Evolutionary conservation across 2,329 filamentous ascomycete genomes (phyloP).

Genomic region (Fusarium anthophilum): DNA sequence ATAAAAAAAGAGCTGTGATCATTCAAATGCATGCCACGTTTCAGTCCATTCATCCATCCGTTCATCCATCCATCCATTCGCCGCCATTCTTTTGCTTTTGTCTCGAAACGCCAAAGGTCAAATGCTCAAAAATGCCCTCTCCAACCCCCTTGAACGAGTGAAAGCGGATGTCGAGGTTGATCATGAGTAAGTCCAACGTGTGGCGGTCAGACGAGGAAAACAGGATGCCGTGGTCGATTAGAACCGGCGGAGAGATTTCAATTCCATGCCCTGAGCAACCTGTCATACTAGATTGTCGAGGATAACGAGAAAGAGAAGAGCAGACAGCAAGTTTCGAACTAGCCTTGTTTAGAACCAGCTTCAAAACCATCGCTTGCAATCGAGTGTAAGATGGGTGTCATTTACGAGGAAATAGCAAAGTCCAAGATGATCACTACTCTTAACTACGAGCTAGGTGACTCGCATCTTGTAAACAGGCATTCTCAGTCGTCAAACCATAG

Average conservation of each 20-base stretch:
- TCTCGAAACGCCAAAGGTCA: slow-evolving; percentile 45
- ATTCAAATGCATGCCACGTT: slow-evolving; percentile 47
- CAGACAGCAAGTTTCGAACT: slow-evolving; percentile 1
- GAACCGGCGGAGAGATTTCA: slow-evolving; percentile 26
- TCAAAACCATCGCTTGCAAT: slow-evolving; percentile 6
- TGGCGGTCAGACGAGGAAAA: slow-evolving; percentile 40
- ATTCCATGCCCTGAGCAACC: slow-evolving; percentile 20
- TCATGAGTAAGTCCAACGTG: slow-evolving; percentile 41
- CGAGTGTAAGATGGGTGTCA: slow-evolving; percentile 35
- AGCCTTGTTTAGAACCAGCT: not conserved
- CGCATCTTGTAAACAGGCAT: slow-evolving; percentile 44
- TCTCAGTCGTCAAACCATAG: slow-evolving; percentile 49
- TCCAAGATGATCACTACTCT: slow-evolving; percentile 32
- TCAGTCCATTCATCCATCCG: slow-evolving; percentile 44
- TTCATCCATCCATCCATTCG: slow-evolving; percentile 45
- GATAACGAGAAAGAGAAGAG: slow-evolving; percentile 19
- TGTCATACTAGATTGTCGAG: slow-evolving; percentile 5
- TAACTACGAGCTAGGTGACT: slow-evolving; percentile 21
- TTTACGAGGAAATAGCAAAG: slow-evolving; percentile 29
- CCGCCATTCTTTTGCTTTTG: slow-evolving; percentile 45
- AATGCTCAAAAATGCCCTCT: slow-evolving; percentile 42
- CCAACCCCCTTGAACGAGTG: slow-evolving; percentile 22
- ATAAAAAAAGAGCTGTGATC: slow-evolving; percentile 42
- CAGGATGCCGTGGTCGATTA: slow-evolving; percentile 23
- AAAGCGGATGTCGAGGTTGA: slow-evolving; percentile 26